phyloP scores from a whole-genome alignment of 805 yeast genomes.

The Candida michaelii region DNA sequence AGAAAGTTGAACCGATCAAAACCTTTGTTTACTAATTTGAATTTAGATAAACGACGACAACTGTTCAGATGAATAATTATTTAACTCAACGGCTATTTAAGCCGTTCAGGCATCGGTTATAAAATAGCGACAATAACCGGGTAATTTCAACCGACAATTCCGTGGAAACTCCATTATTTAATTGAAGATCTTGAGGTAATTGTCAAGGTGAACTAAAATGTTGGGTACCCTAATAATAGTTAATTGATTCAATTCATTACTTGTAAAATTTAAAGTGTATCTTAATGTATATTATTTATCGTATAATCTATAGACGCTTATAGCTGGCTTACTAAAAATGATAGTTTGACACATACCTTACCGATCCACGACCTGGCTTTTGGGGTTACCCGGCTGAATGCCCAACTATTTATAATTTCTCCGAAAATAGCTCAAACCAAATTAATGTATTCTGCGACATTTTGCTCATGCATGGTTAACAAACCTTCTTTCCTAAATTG shows the following conservation, averaged over 20 bases:
- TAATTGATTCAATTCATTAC: slow-evolving; percentile 3
- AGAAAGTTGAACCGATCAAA: slow-evolving; percentile 3
- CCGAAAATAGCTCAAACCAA: neutral
- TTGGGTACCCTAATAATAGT: too few relatives aligned
- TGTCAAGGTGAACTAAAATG: too few relatives aligned
- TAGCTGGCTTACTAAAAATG: neutral
- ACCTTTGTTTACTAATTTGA: slow-evolving; percentile 4
- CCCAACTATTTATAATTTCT: slow-evolving; percentile 1
- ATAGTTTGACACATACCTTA: neutral
- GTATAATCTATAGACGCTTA: neutral
- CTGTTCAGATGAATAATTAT: slow-evolving; percentile 1
- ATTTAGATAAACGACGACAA: slow-evolving; percentile 8
- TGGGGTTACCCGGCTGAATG: too few relatives aligned
- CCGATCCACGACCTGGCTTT: neutral
- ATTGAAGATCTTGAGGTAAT: too few relatives aligned
- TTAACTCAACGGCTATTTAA: neutral
- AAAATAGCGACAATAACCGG: slow-evolving; percentile 3
- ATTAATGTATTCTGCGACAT: neutral
- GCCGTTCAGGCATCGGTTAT: slow-evolving; percentile 4
- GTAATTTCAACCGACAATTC: neutral
- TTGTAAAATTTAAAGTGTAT: neutral
- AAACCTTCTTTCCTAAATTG: slow-evolving; percentile 4
- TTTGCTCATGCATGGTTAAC: slow-evolving; percentile 1
- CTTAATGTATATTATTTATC: slow-evolving; percentile 5
- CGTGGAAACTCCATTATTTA: slow-evolving; percentile 2